Evolutionary conservation across 2,329 filamentous ascomycete species (phyloP), one percentile per base, ranked within the genome.

Genomic region (Penicillium digitatum): DNA sequence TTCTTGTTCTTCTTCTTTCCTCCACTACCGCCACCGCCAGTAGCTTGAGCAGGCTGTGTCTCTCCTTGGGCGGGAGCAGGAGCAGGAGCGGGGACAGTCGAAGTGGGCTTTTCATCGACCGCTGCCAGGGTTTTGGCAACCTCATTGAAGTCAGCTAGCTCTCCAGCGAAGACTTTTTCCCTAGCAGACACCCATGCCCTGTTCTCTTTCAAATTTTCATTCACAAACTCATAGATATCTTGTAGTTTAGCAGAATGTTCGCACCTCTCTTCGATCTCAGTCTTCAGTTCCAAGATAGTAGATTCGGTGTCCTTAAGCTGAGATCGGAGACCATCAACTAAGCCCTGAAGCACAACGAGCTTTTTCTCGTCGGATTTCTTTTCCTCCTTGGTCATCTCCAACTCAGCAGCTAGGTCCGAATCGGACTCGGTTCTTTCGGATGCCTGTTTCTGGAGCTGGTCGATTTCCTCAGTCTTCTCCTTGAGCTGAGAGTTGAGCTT

Each of bases 1-100:
- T 93, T 95, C 70, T 89, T 89, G 61, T 91, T 95, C 74, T 90
- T 95, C 75, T 91, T 93, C 56, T 76, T 76, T 11, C 77, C 72
- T 14, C 67, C 72, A 70, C 37, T 65, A 11, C 64, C 48, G 29
- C 64, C 62, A 18, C 64, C 55, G 3, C 52, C 52, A 16, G 62
- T 26, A 1, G 62, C 39, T 35, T 54, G 55, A 18, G 60, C 43
- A 22, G 61, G 45, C 50, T 66, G 67, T 10, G 43, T 54, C 39
- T 67, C 57, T n/a, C 62, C 54, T 38, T 63, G 69, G 9, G 59
- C 59, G 6, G 59, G 46, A 49, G 57, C 22, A 34, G 51, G 20
- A 12, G 9, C 34, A 34, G 52, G 3, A 34, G 57, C 47, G 24
- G 52, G n/a, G 18, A 54, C 48, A 52, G 50, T 8, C 29, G 42